Evolutionary conservation across 2,329 filamentous ascomycete genomes (phyloP).

Genomic region (Beauveria sp.): DNA sequence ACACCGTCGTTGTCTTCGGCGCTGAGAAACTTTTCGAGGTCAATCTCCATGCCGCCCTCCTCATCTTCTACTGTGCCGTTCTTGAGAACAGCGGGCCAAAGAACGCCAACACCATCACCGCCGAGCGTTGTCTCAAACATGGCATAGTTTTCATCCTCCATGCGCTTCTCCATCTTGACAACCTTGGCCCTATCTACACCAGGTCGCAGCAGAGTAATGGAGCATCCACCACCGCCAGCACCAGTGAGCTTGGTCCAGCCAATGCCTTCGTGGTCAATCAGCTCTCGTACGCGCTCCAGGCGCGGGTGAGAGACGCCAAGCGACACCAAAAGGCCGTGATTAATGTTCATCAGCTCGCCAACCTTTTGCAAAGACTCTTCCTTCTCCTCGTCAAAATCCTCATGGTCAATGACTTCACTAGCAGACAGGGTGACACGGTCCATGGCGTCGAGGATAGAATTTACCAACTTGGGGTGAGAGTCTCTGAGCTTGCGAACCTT

Average conservation of each 20-base stretch:
- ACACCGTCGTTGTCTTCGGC: conserved; percentile 80
- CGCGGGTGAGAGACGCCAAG: conserved; percentile 92
- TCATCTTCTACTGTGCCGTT: conserved; percentile 73
- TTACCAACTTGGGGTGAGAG: conserved; percentile 68
- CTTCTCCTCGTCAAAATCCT: conserved; percentile 60
- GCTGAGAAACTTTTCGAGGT: conserved; percentile 73
- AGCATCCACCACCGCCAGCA: conserved; percentile 90
- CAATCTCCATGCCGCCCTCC: conserved; percentile 84
- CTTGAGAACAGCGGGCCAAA: conserved; percentile 86
- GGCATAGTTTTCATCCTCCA: conserved; percentile 66
- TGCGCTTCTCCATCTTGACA: conserved; percentile 53
- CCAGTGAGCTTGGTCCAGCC: conserved; percentile 98
- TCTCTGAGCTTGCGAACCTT: conserved; percentile 72
- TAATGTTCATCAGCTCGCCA: conserved; percentile 85
- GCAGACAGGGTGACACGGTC: conserved; percentile 60
- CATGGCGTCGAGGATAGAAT: conserved; percentile 76
- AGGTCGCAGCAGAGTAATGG: conserved; percentile 80
- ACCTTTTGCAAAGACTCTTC: conserved; percentile 61
- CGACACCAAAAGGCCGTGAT: conserved; percentile 86
- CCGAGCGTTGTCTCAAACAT: conserved; percentile 86
- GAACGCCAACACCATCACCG: conserved; percentile 86
- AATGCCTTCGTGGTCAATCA: conserved; percentile 81
- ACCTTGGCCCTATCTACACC: conserved; percentile 50
- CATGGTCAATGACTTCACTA: conserved; percentile 45
- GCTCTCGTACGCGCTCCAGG: conserved; percentile 81